Percentiles rank a stretch among this genome's conserved stretches.
Conservation (phyloP, 2,329 filamentous ascomycete species). For the Hortaea werneckii region DNA sequence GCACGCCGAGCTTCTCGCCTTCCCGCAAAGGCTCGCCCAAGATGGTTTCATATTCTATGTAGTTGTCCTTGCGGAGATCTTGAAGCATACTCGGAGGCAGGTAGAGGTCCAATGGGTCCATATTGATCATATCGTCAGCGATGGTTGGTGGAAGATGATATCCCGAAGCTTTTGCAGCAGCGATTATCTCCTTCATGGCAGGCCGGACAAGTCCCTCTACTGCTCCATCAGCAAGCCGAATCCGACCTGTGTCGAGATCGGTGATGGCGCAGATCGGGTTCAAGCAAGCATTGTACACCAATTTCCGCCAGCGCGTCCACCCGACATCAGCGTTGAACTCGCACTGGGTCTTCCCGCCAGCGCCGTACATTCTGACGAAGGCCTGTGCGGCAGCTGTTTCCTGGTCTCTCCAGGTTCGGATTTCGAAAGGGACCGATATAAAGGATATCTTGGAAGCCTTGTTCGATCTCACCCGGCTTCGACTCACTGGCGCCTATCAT, state of each 20-base stretch:
- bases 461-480: conserved; percentile 38
- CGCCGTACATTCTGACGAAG: conserved; percentile 41
- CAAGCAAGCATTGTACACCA: conserved; percentile 43
- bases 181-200: conserved; percentile 44
- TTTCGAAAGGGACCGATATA: conserved; percentile 42
- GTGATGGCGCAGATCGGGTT: conserved; percentile 45
- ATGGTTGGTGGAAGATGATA: conserved; percentile 35
- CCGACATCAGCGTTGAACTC: conserved; percentile 34
- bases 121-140: conserved; percentile 36
- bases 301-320: conserved; percentile 40
- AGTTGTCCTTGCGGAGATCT: conserved; percentile 46
- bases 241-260: conserved; percentile 41
- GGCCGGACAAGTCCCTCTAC: conserved; percentile 42
- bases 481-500: conserved; percentile 44
- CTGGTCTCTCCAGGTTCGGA: conserved; percentile 21
- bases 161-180: conserved; percentile 36
- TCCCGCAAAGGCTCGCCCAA: conserved; percentile 48
- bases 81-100: conserved; percentile 46
- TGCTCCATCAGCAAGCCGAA: conserved; percentile 37
- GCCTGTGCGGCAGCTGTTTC: conserved; percentile 26
- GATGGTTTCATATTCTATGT: conserved; percentile 47
- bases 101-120: conserved; percentile 41
- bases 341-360: conserved; percentile 34
- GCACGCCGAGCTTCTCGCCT: conserved; percentile 38
- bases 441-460: conserved; percentile 43